These are phyloP conservation scores for Torrubiella hemipterigena DNA, from an alignment of 2,329 filamentous ascomycete genomes.

Conservation along the genomic window DNA sequence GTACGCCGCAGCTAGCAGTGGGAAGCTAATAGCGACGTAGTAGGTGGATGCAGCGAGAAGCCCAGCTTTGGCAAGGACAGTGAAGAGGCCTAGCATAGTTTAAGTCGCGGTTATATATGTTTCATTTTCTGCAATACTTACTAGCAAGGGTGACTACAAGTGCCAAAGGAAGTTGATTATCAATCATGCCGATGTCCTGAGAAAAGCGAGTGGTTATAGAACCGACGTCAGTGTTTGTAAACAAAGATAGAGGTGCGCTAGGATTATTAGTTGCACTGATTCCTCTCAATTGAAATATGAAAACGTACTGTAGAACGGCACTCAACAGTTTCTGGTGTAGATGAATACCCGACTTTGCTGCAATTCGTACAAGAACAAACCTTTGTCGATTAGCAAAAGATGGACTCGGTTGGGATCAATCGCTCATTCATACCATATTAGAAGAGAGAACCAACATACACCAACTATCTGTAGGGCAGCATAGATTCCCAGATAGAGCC, in stretches of 20 bases:
- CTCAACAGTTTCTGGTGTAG: conserved; percentile 13
- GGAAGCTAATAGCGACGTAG: conserved; percentile 27
- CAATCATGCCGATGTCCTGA: conserved; percentile 30
- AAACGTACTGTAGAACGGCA: conserved; percentile 10
- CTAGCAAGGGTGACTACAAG: conserved; percentile 20
- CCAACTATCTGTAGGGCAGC: conserved; percentile 11
- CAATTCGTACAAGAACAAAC: conserved; percentile 16
- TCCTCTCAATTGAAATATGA: too few relatives aligned
- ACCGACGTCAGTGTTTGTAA: conserved; percentile 26
- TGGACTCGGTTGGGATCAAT: too few relatives aligned
- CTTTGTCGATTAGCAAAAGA: conserved; percentile 8
- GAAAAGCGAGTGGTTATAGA: conserved; percentile 29
- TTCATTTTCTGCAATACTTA: conserved; percentile 18
- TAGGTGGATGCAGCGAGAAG: conserved; percentile 13
- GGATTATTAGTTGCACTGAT: background rate
- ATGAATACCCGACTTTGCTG: conserved; percentile 14
- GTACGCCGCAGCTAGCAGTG: conserved; percentile 25
- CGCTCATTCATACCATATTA: conserved; percentile 11
- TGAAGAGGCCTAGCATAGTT: conserved; percentile 18
- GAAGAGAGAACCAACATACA: conserved; percentile 10
- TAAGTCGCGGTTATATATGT: conserved; percentile 12
- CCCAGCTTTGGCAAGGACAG: conserved; percentile 12
- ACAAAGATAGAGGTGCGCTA: conserved; percentile 27
- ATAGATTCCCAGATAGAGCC: conserved; percentile 15
- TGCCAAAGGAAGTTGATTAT: conserved; percentile 26